Evolutionary conservation across 1,284 basidiomycete genomes (phyloP).

Genomic region (Fomitopsis pinicola): DNA sequence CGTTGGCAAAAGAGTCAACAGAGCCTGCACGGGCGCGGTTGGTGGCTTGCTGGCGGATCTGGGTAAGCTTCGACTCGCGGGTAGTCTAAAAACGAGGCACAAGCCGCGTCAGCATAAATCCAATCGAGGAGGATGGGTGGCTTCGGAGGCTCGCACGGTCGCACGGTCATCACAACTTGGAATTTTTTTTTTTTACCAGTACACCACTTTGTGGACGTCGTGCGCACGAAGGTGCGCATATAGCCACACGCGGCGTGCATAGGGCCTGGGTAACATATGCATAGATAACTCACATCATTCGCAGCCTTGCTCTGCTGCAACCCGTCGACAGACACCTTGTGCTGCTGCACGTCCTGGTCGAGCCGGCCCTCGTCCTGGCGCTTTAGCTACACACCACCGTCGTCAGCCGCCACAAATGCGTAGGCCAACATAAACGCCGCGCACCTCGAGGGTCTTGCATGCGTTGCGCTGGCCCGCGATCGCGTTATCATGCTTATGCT

Average conservation of each 20-base stretch:
- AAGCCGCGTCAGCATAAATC: no score
- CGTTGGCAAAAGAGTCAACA: not conserved
- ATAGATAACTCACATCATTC: slow-evolving; percentile 22
- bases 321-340: slow-evolving; percentile 21
- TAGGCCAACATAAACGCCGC: slow-evolving; percentile 10
- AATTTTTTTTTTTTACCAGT: no score
- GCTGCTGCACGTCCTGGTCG: slow-evolving; percentile 24
- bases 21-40: slow-evolving; percentile 4
- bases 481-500: slow-evolving; percentile 45
- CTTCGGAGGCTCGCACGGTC: no score
- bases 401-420: not conserved
- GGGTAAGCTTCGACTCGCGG: slow-evolving; percentile 24
- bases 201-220: no score
- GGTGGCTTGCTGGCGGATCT: slow-evolving; percentile 24
- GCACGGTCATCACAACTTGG: no score
- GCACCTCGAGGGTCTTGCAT: slow-evolving; percentile 40
- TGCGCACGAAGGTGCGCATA: no score
- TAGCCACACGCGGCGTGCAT: no score
- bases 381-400: slow-evolving; percentile 17
- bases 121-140: no score
- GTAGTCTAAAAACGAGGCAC: slow-evolving; percentile 12
- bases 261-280: no score
- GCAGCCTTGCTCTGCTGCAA: slow-evolving; percentile 24
- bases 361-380: slow-evolving; percentile 24
- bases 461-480: slow-evolving; percentile 38